Evolutionary conservation across 352 stramenopile genomes (phyloP).

Genomic region (Phytopythium helicoides): DNA sequence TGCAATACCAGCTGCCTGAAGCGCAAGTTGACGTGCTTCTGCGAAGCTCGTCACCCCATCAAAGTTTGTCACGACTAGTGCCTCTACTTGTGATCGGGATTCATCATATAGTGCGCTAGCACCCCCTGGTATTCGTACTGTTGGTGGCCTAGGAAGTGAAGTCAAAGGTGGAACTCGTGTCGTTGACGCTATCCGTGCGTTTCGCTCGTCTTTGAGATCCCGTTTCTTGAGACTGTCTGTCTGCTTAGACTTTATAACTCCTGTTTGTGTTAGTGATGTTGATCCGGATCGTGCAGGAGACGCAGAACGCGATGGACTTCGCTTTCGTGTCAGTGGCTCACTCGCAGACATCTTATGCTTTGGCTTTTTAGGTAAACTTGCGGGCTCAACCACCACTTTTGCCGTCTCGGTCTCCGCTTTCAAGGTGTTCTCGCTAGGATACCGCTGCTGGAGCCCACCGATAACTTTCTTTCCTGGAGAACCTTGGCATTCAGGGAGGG

Average conservation of each 20-base stretch:
- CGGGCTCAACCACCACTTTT: too few relatives aligned
- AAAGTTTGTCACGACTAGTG: slow-evolving; percentile 17
- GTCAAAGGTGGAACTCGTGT: slow-evolving; percentile 13
- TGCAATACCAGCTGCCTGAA: slow-evolving; percentile 3
- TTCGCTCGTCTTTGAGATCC: background rate
- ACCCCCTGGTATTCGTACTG: background rate
- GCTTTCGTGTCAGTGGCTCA: slow-evolving; percentile 1
- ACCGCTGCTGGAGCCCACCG: background rate
- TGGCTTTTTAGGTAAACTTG: too few relatives aligned
- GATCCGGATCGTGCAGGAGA: background rate
- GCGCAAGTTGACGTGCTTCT: slow-evolving; percentile 29
- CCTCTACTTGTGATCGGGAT: background rate
- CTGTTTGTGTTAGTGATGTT: background rate
- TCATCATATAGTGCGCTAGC: slow-evolving; percentile 1
- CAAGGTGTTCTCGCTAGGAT: too few relatives aligned
- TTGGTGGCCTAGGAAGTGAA: slow-evolving; percentile 7
- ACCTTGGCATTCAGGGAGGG: slow-evolving; percentile 37
- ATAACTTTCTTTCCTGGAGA: slow-evolving; percentile 18
- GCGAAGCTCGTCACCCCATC: slow-evolving; percentile 37
- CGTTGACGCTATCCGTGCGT: slow-evolving; percentile 1
- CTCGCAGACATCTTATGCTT: too few relatives aligned
- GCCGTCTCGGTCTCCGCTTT: background rate
- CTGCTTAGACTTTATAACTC: background rate
- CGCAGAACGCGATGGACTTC: slow-evolving; percentile 15
- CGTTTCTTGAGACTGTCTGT: too few relatives aligned